A percentile compares a stretch with the other conserved stretches of the same genome.
These are phyloP conservation scores for Helotiales sp. DNA, from an alignment of 2,329 filamentous ascomycete genomes.

Conservation along the genomic window DNA sequence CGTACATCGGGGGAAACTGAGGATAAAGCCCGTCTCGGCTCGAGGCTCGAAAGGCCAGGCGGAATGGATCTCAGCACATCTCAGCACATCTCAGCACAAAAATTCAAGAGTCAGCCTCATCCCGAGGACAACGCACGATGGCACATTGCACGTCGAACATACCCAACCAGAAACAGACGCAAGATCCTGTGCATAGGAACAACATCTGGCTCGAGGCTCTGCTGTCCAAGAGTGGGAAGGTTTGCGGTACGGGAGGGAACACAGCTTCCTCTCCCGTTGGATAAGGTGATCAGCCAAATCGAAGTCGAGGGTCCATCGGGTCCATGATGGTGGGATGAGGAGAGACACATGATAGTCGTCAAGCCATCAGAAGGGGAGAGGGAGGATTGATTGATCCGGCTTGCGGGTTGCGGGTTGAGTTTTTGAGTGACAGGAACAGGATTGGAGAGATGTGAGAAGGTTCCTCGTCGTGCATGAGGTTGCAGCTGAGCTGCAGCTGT, in stretches of 20 bases:
- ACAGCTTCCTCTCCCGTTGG: not conserved
- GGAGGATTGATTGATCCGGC: not conserved
- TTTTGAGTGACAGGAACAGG: not conserved
- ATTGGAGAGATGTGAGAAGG: not conserved
- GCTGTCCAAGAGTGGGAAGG: not conserved
- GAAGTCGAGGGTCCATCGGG: no score
- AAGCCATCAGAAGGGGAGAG: not conserved
- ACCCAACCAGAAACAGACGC: not conserved
- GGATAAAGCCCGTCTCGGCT: not conserved
- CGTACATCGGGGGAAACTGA: not conserved
- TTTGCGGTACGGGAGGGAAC: not conserved
- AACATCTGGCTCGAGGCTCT: not conserved
- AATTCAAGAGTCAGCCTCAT: conserved; percentile 6
- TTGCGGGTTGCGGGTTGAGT: not conserved
- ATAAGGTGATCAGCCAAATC: not conserved
- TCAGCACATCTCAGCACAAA: no score
- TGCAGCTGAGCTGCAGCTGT: not conserved
- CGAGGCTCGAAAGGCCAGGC: not conserved
- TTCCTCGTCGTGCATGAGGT: not conserved
- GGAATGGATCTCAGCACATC: not conserved
- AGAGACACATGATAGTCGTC: not conserved
- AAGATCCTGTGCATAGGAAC: not conserved
- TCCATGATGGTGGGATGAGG: not conserved
- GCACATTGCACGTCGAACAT: not conserved
- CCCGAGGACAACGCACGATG: conserved; percentile 1